phyloP scores from a whole-genome alignment of 805 yeast species.

The Yamadazyma endophytica region DNA sequence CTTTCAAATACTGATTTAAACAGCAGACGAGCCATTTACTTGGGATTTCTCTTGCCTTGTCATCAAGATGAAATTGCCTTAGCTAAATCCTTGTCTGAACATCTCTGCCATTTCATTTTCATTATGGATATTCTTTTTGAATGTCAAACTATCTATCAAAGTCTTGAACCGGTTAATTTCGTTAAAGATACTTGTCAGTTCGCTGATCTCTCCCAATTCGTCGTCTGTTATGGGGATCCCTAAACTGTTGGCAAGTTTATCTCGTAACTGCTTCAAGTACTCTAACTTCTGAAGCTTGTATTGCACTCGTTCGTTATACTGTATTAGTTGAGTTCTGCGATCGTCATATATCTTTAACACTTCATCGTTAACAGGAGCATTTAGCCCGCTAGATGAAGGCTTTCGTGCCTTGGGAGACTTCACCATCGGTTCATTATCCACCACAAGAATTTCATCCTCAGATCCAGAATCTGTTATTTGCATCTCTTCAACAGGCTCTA shows the following conservation, averaged over 20 bases:
- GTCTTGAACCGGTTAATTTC: slow-evolving; percentile 22
- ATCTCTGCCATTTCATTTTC: slow-evolving; percentile 3
- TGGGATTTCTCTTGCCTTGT: no score
- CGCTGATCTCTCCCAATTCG: slow-evolving; percentile 3
- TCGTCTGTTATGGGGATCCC: slow-evolving; percentile 1
- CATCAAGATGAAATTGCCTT: no score
- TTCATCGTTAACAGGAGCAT: no score
- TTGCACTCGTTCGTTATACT: slow-evolving; percentile 14
- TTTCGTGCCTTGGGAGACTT: no score
- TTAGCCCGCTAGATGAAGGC: no score
- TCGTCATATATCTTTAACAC: no score
- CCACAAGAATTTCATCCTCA: no score
- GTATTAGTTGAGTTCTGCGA: slow-evolving; percentile 9
- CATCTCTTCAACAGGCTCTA: no score
- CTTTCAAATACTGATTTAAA: slow-evolving; percentile 2
- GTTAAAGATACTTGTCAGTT: slow-evolving; percentile 2
- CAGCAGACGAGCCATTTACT: no score
- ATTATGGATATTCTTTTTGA: slow-evolving; percentile 5
- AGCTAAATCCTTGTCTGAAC: slow-evolving; percentile 1
- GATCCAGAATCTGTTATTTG: no score
- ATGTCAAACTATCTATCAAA: slow-evolving; percentile 9
- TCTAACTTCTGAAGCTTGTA: slow-evolving; percentile 26
- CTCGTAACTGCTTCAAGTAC: slow-evolving; percentile 17
- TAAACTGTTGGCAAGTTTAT: slow-evolving; percentile 4
- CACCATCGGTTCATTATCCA: no score